Evolutionary conservation across 169 alveolate genomes (phyloP).

Genomic region (Perkinsus chesapeaki): DNA sequence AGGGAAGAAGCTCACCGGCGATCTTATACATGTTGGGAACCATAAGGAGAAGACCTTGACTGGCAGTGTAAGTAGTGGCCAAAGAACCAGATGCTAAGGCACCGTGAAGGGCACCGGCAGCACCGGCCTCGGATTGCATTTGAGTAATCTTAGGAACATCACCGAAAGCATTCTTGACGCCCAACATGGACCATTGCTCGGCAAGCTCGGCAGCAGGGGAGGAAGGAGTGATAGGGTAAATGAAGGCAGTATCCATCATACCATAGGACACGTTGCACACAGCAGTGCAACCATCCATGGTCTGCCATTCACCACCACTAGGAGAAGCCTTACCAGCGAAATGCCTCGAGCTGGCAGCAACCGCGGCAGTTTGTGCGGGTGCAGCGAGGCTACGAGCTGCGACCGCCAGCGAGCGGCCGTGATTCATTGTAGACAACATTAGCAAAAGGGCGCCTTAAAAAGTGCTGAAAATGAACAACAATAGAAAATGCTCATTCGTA

Average conservation of each 20-base stretch:
- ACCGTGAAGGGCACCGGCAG: slow-evolving; percentile 56
- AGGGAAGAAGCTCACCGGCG: slow-evolving; percentile 52
- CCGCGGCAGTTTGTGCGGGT: not conserved
- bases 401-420: not conserved
- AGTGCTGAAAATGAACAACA: too few species aligned
- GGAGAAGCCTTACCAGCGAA: not conserved
- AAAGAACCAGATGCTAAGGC: slow-evolving; percentile 42
- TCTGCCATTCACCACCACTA: slow-evolving; percentile 3
- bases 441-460: not conserved
- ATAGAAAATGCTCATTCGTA: too few species aligned
- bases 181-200: slow-evolving; percentile 43
- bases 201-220: slow-evolving; percentile 46
- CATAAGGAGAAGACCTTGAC: slow-evolving; percentile 46
- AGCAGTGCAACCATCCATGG: slow-evolving; percentile 35
- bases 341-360: not conserved
- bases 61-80: slow-evolving; percentile 45
- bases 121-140: slow-evolving; percentile 55
- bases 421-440: not conserved
- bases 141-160: slow-evolving; percentile 42
- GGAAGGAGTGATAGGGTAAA: slow-evolving; percentile 53
- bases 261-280: slow-evolving; percentile 49
- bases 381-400: not conserved
- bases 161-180: slow-evolving; percentile 39
- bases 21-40: slow-evolving; percentile 48
- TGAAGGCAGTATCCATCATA: slow-evolving; percentile 44